A percentile compares a stretch with the other conserved stretches of the same genome.
phyloP scores from a whole-genome alignment of 176 grass and related monocot species.

The Saccharum spontaneum region DNA sequence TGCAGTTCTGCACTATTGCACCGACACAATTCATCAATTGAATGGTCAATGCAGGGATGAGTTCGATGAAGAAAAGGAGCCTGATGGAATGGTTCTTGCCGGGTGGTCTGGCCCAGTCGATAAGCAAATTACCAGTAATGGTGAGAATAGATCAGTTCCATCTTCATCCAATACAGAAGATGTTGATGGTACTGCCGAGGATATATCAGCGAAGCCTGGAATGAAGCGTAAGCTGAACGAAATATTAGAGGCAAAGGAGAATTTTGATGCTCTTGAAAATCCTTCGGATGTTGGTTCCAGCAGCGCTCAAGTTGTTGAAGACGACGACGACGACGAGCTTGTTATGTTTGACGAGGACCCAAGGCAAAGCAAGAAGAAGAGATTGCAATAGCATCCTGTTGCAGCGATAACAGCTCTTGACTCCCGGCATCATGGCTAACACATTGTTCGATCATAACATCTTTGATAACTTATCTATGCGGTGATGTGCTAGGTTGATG shows the following conservation, averaged over 20 bases:
- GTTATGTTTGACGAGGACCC: slow-evolving; percentile 56
- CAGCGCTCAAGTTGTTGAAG: slow-evolving; percentile 67
- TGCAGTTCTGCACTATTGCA: not conserved
- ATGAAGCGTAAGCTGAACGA: slow-evolving; percentile 83
- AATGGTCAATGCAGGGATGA: slow-evolving; percentile 73
- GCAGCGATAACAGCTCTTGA: slow-evolving; percentile 39
- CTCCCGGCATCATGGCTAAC: slow-evolving; percentile 54
- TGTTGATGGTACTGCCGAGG: slow-evolving; percentile 9
- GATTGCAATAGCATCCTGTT: slow-evolving; percentile 57
- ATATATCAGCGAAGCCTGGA: slow-evolving; percentile 40
- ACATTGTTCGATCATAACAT: slow-evolving; percentile 40
- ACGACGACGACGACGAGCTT: slow-evolving; percentile 56
- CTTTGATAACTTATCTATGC: slow-evolving; percentile 38
- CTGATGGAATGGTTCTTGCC: slow-evolving; percentile 81
- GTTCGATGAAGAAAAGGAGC: slow-evolving; percentile 87
- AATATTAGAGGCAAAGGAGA: slow-evolving; percentile 46
- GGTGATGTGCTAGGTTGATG: slow-evolving; percentile 33
- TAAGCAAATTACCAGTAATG: slow-evolving; percentile 57
- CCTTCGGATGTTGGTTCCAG: slow-evolving; percentile 1
- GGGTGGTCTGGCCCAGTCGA: slow-evolving; percentile 70
- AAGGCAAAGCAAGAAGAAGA: slow-evolving; percentile 60
- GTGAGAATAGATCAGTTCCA: slow-evolving; percentile 45
- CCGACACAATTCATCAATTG: slow-evolving; percentile 3
- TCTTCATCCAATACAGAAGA: slow-evolving; percentile 32
- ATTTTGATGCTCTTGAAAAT: slow-evolving; percentile 36